Percentiles rank a stretch among this genome's conserved stretches.
These are phyloP conservation scores for Colletotrichum filicis DNA, from an alignment of 2,329 filamentous ascomycete genomes.

Conservation along the genomic window DNA sequence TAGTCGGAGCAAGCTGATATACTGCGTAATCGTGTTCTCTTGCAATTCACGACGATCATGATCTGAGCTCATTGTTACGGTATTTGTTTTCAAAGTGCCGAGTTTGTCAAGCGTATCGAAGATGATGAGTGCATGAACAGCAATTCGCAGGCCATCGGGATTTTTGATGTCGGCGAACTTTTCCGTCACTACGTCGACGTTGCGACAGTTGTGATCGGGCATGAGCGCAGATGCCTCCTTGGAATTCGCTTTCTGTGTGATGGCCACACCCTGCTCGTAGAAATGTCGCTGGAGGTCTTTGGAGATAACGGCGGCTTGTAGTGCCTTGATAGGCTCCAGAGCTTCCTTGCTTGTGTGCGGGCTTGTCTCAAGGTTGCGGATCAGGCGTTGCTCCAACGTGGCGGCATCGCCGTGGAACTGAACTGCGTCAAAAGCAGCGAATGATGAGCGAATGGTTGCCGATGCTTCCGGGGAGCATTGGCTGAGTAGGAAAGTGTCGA, in stretches of 20 bases:
- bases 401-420: slow-evolving; percentile 68
- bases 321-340: slow-evolving; percentile 74
- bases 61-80: slow-evolving; percentile 48
- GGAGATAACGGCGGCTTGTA: slow-evolving; percentile 81
- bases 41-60: slow-evolving; percentile 59
- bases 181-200: slow-evolving; percentile 50
- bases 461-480: slow-evolving; percentile 64
- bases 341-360: slow-evolving; percentile 68
- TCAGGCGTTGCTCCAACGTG: slow-evolving; percentile 66
- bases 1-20: slow-evolving; percentile 82
- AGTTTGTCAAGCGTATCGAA: slow-evolving; percentile 74
- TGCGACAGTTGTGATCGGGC: slow-evolving; percentile 31
- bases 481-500: slow-evolving; percentile 75
- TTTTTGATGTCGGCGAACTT: slow-evolving; percentile 67
- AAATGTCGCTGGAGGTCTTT: slow-evolving; percentile 68
- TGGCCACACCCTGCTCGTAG: slow-evolving; percentile 66
- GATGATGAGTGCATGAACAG: slow-evolving; percentile 74
- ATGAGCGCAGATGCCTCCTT: slow-evolving; percentile 46
- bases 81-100: slow-evolving; percentile 45
- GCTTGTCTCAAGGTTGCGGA: slow-evolving; percentile 69
- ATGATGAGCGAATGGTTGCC: slow-evolving; percentile 65
- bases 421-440: slow-evolving; percentile 73
- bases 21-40: slow-evolving; percentile 83
- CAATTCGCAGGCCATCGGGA: slow-evolving; percentile 73
- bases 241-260: slow-evolving; percentile 55